Percentiles rank a stretch among this genome's conserved stretches.
phyloP scores from a whole-genome alignment of 129 eudicot species.

The Gnaphalium uliginosum region DNA sequence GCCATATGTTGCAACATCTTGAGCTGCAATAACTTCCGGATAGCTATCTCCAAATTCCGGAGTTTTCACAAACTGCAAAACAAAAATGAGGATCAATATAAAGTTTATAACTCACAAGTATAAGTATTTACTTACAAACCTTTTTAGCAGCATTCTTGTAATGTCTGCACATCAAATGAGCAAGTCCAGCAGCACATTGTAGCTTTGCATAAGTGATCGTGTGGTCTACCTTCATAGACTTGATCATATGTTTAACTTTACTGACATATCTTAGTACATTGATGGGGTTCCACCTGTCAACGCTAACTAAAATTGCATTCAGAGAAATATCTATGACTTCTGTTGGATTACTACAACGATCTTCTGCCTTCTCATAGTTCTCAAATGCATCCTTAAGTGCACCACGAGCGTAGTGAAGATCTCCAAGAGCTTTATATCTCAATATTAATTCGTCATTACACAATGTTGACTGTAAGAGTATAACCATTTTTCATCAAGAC shows the following conservation, averaged over 20 bases:
- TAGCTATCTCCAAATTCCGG: slow-evolving; percentile 66
- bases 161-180: slow-evolving; percentile 56
- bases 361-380: slow-evolving; percentile 68
- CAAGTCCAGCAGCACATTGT: slow-evolving; percentile 71
- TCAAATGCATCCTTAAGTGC: slow-evolving; percentile 75
- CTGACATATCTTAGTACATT: slow-evolving; percentile 64
- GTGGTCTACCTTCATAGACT: slow-evolving; percentile 33
- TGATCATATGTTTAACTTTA: slow-evolving; percentile 55
- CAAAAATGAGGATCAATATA: too few relatives aligned
- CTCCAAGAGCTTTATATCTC: slow-evolving; percentile 85
- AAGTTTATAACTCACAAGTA: neutral
- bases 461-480: slow-evolving; percentile 53
- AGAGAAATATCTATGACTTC: slow-evolving; percentile 56
- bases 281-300: slow-evolving; percentile 71
- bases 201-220: slow-evolving; percentile 45
- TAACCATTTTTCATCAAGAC: neutral
- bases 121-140: slow-evolving; percentile 34
- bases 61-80: slow-evolving; percentile 63
- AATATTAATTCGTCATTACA: slow-evolving; percentile 69
- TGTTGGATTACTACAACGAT: slow-evolving; percentile 61
- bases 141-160: slow-evolving; percentile 84
- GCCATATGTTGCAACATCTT: slow-evolving; percentile 87
- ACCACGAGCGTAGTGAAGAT: slow-evolving; percentile 72
- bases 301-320: slow-evolving; percentile 70
- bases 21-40: slow-evolving; percentile 72